Conservation (phyloP, 768 basidiomycete genomes). For the Amanita brunnescens region DNA sequence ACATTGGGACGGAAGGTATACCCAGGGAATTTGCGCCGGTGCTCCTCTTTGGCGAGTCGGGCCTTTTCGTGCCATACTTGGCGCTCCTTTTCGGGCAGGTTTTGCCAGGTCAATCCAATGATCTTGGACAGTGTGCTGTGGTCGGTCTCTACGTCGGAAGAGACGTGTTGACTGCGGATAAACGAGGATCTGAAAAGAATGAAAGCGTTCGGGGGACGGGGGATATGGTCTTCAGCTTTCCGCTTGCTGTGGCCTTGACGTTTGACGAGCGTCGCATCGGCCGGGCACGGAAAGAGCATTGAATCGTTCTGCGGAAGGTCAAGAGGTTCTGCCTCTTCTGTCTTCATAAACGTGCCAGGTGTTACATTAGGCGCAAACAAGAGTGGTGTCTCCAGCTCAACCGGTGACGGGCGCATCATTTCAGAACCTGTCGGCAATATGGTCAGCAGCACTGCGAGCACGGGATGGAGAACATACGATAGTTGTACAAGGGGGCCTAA, state of each 20-base stretch:
- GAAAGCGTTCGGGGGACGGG: slow-evolving; percentile 80
- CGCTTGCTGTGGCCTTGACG: slow-evolving; percentile 55
- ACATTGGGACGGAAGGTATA: slow-evolving; percentile 74
- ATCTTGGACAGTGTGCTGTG: slow-evolving; percentile 82
- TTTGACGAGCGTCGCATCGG: slow-evolving; percentile 26
- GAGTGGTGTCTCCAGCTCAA: slow-evolving; percentile 1
- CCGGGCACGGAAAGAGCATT: slow-evolving; percentile 50
- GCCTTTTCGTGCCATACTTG: slow-evolving; percentile 75
- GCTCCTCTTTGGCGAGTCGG: slow-evolving; percentile 65
- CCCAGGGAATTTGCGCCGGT: slow-evolving; percentile 69
- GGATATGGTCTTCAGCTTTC: slow-evolving; percentile 68
- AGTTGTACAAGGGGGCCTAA: slow-evolving; percentile 1
- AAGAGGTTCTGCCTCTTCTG: slow-evolving; percentile 16
- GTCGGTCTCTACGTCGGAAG: slow-evolving; percentile 71
- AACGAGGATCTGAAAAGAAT: slow-evolving; percentile 82
- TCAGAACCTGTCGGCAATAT: neutral
- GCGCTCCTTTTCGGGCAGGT: slow-evolving; percentile 64
- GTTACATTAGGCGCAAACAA: slow-evolving; percentile 9
- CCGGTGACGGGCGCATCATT: neutral
- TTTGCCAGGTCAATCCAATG: slow-evolving; percentile 78
- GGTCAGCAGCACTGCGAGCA: neutral
- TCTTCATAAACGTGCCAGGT: slow-evolving; percentile 7
- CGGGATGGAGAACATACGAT: neutral
- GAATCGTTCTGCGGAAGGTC: slow-evolving; percentile 20
- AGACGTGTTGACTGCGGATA: slow-evolving; percentile 71